Evolutionary conservation across 805 yeast species (phyloP).

Genomic region (Metschnikowia anglica): DNA sequence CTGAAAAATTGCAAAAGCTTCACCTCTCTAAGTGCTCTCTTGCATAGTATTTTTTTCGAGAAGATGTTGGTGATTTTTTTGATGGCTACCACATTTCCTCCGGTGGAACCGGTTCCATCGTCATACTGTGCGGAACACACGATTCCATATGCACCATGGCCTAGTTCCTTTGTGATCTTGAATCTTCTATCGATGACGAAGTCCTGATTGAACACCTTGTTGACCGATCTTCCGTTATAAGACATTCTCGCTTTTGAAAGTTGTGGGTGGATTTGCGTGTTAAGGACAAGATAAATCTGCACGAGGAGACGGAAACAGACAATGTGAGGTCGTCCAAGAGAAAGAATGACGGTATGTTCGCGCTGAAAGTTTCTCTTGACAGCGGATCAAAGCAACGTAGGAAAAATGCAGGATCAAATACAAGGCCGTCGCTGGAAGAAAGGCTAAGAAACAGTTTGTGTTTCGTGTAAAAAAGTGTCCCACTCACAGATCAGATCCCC

Average conservation of each 20-base stretch:
- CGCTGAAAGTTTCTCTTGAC: no score
- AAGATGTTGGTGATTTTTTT: conserved; percentile 95
- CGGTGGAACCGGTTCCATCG: conserved; percentile 48
- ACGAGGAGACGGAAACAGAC: not conserved
- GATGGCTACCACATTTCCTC: conserved; percentile 69
- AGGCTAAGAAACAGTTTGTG: no score
- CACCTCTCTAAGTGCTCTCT: conserved; percentile 87
- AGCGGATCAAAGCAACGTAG: no score
- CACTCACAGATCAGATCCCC: not conserved
- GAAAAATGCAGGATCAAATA: no score
- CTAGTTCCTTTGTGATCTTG: conserved; percentile 86
- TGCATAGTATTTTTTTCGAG: conserved; percentile 85
- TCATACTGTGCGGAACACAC: conserved; percentile 93
- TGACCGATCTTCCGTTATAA: conserved; percentile 36
- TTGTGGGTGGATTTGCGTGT: not conserved
- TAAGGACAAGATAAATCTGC: not conserved
- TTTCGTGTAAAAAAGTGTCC: no score
- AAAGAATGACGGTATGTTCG: no score
- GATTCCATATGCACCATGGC: conserved; percentile 97
- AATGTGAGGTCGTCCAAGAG: no score
- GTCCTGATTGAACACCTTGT: conserved; percentile 68
- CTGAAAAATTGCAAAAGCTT: conserved; percentile 89
- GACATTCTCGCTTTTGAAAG: conserved; percentile 8
- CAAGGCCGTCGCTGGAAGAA: no score
- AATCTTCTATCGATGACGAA: conserved; percentile 88